Conservation (phyloP, 208 protist genomes). For the Leishmania tarentolae region DNA sequence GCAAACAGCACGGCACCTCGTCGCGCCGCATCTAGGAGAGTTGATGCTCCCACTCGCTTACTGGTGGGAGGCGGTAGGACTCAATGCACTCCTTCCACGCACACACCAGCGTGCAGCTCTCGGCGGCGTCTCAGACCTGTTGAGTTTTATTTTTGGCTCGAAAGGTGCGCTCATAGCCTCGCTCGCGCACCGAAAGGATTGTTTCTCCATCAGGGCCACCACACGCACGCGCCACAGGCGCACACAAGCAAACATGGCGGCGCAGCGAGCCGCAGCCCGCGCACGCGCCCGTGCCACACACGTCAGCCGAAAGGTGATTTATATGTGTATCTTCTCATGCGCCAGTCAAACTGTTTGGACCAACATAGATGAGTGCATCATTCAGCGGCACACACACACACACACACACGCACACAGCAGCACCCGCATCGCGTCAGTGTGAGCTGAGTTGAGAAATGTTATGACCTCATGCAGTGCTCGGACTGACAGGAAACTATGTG, state of each 20-base stretch:
- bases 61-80: constrained; percentile 14
- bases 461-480: constrained; percentile 13
- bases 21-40: constrained; percentile 18
- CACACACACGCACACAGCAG: background rate
- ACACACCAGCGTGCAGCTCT: background rate
- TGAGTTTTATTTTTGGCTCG: constrained; percentile 34
- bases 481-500: constrained; percentile 23
- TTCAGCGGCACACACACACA: constrained; percentile 1
- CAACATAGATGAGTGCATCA: constrained; percentile 34
- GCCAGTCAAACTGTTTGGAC: constrained; percentile 36
- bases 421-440: constrained; percentile 5
- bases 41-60: constrained; percentile 29
- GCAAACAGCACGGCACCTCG: background rate
- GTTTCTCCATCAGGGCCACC: constrained; percentile 26
- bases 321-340: constrained; percentile 30
- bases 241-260: background rate
- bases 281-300: background rate
- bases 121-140: constrained; percentile 24
- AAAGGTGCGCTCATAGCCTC: constrained; percentile 32
- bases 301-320: constrained; percentile 37
- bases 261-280: background rate
- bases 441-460: constrained; percentile 3
- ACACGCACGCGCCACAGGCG: background rate
- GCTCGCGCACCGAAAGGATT: constrained; percentile 19
- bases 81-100: constrained; percentile 27